Percentiles rank a stretch among this genome's conserved stretches.
Evolutionary conservation across 176 grass and related monocot genomes (phyloP).

Genomic region (Bothriochloa decipiens): DNA sequence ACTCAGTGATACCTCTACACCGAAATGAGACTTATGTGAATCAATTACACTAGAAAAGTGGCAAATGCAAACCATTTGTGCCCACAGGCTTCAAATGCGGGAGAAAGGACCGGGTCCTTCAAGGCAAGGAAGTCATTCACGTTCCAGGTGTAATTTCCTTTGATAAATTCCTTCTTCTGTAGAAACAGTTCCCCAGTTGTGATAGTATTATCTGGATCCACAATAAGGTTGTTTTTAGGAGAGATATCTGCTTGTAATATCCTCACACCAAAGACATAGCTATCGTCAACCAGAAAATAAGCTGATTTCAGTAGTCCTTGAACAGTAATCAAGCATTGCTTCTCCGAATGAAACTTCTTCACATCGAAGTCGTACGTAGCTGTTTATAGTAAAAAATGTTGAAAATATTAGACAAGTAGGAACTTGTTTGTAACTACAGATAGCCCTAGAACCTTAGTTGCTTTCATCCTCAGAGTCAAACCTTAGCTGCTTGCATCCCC

Average conservation of each 20-base stretch:
- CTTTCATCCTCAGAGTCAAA: not conserved
- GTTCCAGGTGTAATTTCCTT: constrained; percentile 46
- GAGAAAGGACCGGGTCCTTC: constrained; percentile 13
- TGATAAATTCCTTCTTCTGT: constrained; percentile 42
- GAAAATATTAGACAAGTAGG: not conserved
- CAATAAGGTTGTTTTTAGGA: constrained; percentile 14
- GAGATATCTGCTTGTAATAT: constrained; percentile 27
- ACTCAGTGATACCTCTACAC: not conserved
- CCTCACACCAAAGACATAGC: constrained; percentile 39
- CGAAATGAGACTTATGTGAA: not conserved
- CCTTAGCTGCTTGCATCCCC: not conserved
- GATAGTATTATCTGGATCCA: constrained; percentile 19
- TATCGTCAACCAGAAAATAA: constrained; percentile 42
- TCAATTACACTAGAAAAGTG: not conserved
- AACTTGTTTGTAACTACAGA: constrained; percentile 11
- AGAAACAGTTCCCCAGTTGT: constrained; percentile 26
- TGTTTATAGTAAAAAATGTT: not conserved
- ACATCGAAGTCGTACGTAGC: constrained; percentile 12
- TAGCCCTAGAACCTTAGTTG: not conserved
- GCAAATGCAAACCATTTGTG: constrained; percentile 35
- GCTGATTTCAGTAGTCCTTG: constrained; percentile 38
- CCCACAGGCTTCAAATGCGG: constrained; percentile 26
- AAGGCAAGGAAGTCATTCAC: constrained; percentile 8
- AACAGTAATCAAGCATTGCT: constrained; percentile 23
- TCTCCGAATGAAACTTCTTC: not conserved